Conservation (phyloP, 1,284 basidiomycete species). For the Hymenochaete sp. region DNA sequence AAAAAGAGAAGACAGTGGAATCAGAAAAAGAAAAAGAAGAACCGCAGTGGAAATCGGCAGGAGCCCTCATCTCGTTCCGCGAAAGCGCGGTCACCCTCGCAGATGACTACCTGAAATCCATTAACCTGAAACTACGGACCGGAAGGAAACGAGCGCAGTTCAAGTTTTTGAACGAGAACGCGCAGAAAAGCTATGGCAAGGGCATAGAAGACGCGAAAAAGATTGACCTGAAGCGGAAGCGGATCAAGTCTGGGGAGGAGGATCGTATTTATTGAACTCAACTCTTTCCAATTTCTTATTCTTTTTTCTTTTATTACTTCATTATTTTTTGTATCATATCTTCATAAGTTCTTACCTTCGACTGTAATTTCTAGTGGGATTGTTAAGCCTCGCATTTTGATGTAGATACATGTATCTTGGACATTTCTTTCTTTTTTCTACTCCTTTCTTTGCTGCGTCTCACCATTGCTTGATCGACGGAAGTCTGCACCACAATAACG, state of each 20-base stretch:
- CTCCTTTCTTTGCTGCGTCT: no score
- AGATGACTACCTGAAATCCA: background rate
- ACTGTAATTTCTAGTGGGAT: no score
- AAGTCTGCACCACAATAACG: no score
- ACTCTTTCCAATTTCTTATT: no score
- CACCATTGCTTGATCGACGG: background rate
- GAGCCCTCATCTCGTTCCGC: background rate
- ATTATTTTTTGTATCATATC: no score
- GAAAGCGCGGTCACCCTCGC: background rate
- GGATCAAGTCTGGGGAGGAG: no score
- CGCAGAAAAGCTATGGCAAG: background rate
- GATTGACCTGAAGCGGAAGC: conserved; percentile 3
- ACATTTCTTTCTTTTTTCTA: no score
- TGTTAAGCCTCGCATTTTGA: no score
- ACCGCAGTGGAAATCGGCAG: background rate
- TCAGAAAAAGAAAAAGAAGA: background rate
- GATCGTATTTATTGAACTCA: no score
- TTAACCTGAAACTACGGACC: background rate
- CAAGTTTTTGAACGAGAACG: background rate
- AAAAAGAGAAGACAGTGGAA: background rate
- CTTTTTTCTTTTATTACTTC: no score
- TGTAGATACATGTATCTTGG: no score
- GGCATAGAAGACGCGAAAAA: conserved; percentile 4
- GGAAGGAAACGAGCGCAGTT: background rate
- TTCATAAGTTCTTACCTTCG: no score